Conservation (phyloP, 192 early-diverging fungal species). For the Radiomyces spectabilis region DNA sequence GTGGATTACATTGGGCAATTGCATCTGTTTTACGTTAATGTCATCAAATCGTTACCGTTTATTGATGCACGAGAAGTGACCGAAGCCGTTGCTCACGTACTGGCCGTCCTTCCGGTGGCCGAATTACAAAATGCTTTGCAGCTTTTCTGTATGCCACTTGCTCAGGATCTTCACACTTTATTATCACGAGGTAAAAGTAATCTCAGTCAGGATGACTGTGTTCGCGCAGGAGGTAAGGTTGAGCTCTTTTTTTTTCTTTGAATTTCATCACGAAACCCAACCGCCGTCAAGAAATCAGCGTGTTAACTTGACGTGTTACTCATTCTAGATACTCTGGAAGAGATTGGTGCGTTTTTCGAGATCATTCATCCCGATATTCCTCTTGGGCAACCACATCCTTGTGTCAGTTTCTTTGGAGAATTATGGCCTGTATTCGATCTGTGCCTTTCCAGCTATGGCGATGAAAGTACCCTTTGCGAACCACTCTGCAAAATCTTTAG, state of each 20-base stretch:
- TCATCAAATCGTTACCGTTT: constrained; percentile 56
- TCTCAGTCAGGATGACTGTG: constrained; percentile 25
- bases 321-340: constrained; percentile 36
- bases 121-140: constrained; percentile 55
- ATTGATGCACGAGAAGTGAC: constrained; percentile 75
- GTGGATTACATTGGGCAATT: constrained; percentile 73
- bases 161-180: constrained; percentile 59
- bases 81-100: constrained; percentile 82
- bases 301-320: too few species aligned
- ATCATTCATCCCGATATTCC: constrained; percentile 44
- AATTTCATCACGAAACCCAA: neutral
- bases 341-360: constrained; percentile 56
- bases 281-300: too few species aligned
- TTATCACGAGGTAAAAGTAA: constrained; percentile 32
- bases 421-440: constrained; percentile 70
- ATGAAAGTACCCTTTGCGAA: constrained; percentile 36
- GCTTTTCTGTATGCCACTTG: constrained; percentile 67
- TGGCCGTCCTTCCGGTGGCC: constrained; percentile 66
- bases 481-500: constrained; percentile 49
- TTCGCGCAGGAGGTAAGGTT: constrained; percentile 25
- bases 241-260: neutral
- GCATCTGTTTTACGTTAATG: constrained; percentile 75
- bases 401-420: constrained; percentile 52
- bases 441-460: constrained; percentile 45
- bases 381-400: constrained; percentile 49